phyloP scores from a whole-genome alignment of 345 rosid genomes.

The Cardamine chenopodiifolia region DNA sequence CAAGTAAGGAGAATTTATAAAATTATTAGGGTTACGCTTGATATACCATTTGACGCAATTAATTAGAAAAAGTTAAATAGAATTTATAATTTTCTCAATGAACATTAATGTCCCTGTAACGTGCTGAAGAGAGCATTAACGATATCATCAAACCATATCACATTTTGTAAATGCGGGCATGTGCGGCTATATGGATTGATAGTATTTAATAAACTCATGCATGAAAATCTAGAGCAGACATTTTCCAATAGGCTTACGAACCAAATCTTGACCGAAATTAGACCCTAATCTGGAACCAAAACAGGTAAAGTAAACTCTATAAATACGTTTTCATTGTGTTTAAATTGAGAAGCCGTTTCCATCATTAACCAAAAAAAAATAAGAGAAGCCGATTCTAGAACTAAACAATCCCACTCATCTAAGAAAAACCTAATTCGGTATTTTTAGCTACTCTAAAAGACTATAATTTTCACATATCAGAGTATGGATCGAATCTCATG shows the following conservation, averaged over 20 bases:
- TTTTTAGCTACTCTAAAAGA: neutral
- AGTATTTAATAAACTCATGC: neutral
- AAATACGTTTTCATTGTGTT: neutral
- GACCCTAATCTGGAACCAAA: neutral
- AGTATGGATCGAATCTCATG: constrained; percentile 1
- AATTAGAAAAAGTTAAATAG: neutral
- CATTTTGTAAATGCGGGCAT: neutral
- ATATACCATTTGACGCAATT: neutral
- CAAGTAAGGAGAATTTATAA: neutral
- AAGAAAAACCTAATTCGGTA: neutral
- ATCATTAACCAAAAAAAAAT: no score
- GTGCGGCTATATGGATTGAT: neutral
- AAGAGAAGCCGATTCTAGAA: neutral
- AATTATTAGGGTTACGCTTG: neutral
- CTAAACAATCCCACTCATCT: neutral
- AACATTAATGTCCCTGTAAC: neutral
- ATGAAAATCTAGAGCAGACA: neutral
- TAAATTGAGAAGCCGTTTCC: no score
- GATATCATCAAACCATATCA: neutral
- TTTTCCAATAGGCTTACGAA: neutral
- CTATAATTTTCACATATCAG: neutral
- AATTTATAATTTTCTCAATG: neutral
- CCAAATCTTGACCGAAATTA: neutral
- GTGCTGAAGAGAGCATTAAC: no score
- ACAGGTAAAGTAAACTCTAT: neutral